Conservation (phyloP, 2,329 filamentous ascomycete species). For the Pyrenophora seminiperda region DNA sequence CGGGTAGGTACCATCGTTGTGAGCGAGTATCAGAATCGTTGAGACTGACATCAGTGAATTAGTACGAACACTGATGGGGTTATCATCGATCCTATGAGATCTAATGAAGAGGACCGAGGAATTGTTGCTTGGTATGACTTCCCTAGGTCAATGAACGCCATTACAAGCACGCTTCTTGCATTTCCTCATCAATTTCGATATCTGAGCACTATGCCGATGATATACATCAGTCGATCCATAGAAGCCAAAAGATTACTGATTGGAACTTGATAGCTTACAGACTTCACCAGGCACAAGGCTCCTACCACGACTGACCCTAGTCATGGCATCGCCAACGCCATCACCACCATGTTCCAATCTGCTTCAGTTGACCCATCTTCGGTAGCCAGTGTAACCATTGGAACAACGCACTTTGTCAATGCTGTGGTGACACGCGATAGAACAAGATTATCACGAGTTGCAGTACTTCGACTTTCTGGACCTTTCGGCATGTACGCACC, state of each 20-base stretch:
- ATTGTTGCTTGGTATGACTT: constrained; percentile 43
- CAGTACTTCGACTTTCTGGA: constrained; percentile 57
- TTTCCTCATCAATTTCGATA: neutral
- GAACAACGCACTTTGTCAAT: constrained; percentile 60
- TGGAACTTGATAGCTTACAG: neutral
- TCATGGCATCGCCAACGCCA: constrained; percentile 44
- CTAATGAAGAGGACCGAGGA: constrained; percentile 33
- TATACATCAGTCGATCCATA: neutral
- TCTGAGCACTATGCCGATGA: neutral
- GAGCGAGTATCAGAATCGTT: neutral
- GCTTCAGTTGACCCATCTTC: constrained; percentile 36
- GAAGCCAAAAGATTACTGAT: too few relatives aligned
- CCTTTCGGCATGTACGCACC: constrained; percentile 57
- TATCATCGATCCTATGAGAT: constrained; percentile 41
- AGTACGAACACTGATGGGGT: constrained; percentile 48
- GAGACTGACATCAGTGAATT: constrained; percentile 9
- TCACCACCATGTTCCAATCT: constrained; percentile 45
- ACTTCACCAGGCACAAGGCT: constrained; percentile 43
- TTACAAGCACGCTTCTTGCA: neutral
- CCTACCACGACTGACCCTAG: constrained; percentile 47
- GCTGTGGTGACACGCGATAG: constrained; percentile 58
- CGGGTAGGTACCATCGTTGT: constrained; percentile 32
- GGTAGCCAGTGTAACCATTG: constrained; percentile 56
- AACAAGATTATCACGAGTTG: constrained; percentile 57
- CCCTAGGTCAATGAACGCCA: neutral